A percentile compares a stretch with the other conserved stretches of the same genome.
phyloP scores from a whole-genome alignment of 306 rosid species.

The Urtica urens region DNA sequence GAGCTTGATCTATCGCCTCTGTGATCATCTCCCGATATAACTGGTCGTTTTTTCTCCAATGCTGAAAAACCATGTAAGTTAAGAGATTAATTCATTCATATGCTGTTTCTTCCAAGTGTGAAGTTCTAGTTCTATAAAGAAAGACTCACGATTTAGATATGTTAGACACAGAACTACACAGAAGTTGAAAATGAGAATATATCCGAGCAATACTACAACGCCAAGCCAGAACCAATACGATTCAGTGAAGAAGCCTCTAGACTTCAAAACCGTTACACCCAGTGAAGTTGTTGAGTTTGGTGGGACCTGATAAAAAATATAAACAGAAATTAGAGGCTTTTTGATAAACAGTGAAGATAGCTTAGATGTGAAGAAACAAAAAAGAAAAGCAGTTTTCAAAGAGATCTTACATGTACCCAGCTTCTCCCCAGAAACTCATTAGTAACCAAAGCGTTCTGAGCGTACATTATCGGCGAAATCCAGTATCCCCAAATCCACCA shows the following conservation, averaged over 20 bases:
- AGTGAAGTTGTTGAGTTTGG: slow-evolving; percentile 27
- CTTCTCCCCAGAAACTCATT: slow-evolving; percentile 58
- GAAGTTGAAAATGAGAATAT: slow-evolving; percentile 31
- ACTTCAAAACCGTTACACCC: slow-evolving; percentile 37
- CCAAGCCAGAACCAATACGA: slow-evolving; percentile 75
- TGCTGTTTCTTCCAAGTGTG: background rate
- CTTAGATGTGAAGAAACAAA: background rate
- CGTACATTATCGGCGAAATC: slow-evolving; percentile 62
- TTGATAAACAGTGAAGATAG: background rate
- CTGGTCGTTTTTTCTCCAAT: slow-evolving; percentile 28
- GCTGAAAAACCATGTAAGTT: slow-evolving; percentile 27
- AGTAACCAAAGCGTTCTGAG: slow-evolving; percentile 48
- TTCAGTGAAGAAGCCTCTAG: slow-evolving; percentile 39
- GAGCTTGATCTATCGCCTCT: slow-evolving; percentile 12
- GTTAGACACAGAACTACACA: slow-evolving; percentile 35
- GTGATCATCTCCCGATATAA: slow-evolving; percentile 23
- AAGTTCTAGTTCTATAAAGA: background rate
- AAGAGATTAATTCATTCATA: background rate
- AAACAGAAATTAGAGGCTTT: background rate
- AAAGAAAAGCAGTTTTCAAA: slow-evolving; percentile 8
- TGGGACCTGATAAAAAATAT: slow-evolving; percentile 24
- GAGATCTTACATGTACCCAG: slow-evolving; percentile 54
- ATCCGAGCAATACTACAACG: slow-evolving; percentile 45
- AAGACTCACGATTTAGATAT: slow-evolving; percentile 35
- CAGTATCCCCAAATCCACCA: slow-evolving; percentile 82